These are phyloP conservation scores for Vitis hybrid DNA, from an alignment of 177 flowering plant species.

Conservation along the genomic window DNA sequence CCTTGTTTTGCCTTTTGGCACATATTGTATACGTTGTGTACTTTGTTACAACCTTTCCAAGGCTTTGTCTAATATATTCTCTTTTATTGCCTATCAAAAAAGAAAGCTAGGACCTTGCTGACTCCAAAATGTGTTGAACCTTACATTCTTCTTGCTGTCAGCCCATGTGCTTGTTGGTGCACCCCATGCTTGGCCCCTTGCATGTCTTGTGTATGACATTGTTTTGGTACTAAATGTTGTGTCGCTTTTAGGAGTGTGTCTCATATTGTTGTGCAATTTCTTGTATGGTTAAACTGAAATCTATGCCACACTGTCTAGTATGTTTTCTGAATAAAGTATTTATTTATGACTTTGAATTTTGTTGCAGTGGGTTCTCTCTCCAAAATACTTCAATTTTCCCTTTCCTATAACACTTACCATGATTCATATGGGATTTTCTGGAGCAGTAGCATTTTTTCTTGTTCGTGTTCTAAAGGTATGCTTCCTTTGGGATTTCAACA, in stretches of 20 bases:
- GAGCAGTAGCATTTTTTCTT: conserved; percentile 76
- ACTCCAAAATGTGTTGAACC: not conserved
- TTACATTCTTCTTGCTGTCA: not conserved
- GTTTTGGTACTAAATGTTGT: not conserved
- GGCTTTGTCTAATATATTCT: too few relatives aligned
- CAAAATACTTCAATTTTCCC: conserved; percentile 95
- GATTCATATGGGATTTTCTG: conserved; percentile 99
- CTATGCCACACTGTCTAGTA: not conserved
- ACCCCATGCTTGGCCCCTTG: not conserved
- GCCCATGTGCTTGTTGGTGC: not conserved
- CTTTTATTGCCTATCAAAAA: too few relatives aligned
- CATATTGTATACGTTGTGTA: too few relatives aligned
- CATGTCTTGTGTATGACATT: not conserved
- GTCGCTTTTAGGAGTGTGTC: not conserved
- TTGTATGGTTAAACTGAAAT: not conserved
- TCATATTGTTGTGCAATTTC: not conserved
- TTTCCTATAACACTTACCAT: conserved; percentile 92
- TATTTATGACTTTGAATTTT: conserved; percentile 3
- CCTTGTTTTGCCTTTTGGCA: too few relatives aligned
- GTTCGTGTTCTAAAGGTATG: conserved; percentile 91
- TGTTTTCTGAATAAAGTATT: not conserved
- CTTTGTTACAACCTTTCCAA: too few relatives aligned
- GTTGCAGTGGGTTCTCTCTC: conserved; percentile 99
- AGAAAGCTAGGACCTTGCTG: not conserved
- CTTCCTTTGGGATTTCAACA: conserved; percentile 1